These are phyloP conservation scores for Populus pruinosa DNA, from an alignment of 345 rosid genomes.

Conservation along the genomic window DNA sequence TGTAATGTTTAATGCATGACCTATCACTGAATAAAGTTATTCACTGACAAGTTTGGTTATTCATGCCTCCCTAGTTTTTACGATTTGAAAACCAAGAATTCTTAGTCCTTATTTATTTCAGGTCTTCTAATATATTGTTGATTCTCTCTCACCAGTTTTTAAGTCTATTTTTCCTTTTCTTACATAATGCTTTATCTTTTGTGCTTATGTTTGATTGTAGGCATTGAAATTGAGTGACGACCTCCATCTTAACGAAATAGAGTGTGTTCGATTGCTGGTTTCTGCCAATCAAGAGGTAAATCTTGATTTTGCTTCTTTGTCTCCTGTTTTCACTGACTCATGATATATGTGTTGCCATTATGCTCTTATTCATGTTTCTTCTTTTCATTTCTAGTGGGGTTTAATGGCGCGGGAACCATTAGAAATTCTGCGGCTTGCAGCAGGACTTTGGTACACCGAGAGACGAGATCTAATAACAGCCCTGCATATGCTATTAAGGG, in stretches of 20 bases:
- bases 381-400: conserved; percentile 54
- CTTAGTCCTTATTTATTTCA: no score
- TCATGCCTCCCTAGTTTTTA: no score
- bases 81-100: no score
- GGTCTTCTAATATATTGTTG: not conserved
- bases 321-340: conserved; percentile 3
- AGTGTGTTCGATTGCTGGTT: conserved; percentile 74
- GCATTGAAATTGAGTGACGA: conserved; percentile 83
- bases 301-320: conserved; percentile 18
- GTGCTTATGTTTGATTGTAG: conserved; percentile 30
- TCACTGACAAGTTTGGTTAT: not conserved
- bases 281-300: conserved; percentile 89
- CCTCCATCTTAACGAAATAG: conserved; percentile 88
- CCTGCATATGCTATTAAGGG: conserved; percentile 74
- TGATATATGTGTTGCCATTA: conserved; percentile 1
- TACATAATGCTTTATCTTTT: conserved; percentile 9
- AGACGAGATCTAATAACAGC: conserved; percentile 81
- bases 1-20: not conserved
- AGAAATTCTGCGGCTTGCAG: conserved; percentile 85
- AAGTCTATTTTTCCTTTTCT: not conserved
- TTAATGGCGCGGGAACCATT: conserved; percentile 75
- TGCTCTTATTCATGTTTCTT: not conserved
- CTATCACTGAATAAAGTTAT: not conserved
- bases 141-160: not conserved
- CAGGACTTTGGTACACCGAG: conserved; percentile 94